A percentile compares a stretch with the other conserved stretches of the same genome.
Conservation (phyloP, 495 filamentous ascomycete genomes). For the Chaetomium cochliodes region DNA sequence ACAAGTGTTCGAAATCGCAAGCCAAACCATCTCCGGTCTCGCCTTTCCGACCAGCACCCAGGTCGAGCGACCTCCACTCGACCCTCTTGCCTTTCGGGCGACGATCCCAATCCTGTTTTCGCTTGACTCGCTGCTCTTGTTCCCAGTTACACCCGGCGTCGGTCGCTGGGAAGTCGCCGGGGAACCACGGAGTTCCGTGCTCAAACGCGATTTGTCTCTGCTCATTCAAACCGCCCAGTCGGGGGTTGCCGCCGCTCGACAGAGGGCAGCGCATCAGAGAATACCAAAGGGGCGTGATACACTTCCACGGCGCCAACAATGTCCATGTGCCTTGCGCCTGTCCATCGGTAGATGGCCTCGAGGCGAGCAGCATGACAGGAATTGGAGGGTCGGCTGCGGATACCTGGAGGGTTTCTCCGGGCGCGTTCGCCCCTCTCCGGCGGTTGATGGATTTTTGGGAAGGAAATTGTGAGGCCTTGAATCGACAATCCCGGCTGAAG, state of each 20-base stretch:
- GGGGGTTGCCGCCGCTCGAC: conserved; percentile 71
- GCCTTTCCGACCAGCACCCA: conserved; percentile 73
- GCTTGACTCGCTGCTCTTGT: conserved; percentile 57
- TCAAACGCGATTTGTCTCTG: conserved; percentile 81
- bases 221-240: conserved; percentile 81
- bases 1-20: conserved; percentile 80
- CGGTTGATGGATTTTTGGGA: conserved; percentile 84
- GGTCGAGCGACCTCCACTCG: conserved; percentile 71
- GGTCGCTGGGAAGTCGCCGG: conserved; percentile 82
- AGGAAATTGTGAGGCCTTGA: conserved; percentile 59
- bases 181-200: conserved; percentile 77
- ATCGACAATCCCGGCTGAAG: conserved; percentile 67
- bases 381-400: conserved; percentile 73
- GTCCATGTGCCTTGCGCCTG: conserved; percentile 73
- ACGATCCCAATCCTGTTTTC: conserved; percentile 69
- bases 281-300: conserved; percentile 83
- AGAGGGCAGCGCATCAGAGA: conserved; percentile 81
- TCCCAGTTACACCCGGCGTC: conserved; percentile 78
- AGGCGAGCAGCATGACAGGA: conserved; percentile 71
- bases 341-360: conserved; percentile 46
- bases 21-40: conserved; percentile 82
- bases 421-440: conserved; percentile 65
- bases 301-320: conserved; percentile 87
- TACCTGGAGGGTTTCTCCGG: conserved; percentile 62
- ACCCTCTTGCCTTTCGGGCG: conserved; percentile 79